Percentiles rank a stretch among this genome's conserved stretches.
Conservation (phyloP, 768 basidiomycete species). For the Thelephora aurantiotincta region DNA sequence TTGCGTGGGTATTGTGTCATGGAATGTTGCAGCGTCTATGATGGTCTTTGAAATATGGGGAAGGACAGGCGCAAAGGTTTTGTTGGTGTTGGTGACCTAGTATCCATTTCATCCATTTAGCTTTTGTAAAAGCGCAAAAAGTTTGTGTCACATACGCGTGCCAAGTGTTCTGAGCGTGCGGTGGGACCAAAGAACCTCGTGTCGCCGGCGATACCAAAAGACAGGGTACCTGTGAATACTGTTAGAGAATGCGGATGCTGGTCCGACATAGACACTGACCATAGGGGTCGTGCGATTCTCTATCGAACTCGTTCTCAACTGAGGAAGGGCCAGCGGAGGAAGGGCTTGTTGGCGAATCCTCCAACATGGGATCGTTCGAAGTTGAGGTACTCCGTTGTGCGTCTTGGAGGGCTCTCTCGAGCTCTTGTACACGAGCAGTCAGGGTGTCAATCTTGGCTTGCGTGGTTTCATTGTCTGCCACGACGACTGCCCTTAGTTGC, state of each 20-base stretch:
- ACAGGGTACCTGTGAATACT: background rate
- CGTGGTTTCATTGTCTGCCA: background rate
- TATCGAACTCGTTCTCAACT: no score
- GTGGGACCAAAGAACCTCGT: background rate
- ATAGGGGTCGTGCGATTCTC: background rate
- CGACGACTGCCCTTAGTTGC: background rate
- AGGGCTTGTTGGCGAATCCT: no score
- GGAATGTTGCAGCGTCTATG: slow-evolving; percentile 19
- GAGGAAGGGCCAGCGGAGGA: no score
- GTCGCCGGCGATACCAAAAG: background rate
- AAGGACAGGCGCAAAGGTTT: slow-evolving; percentile 6
- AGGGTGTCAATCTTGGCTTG: background rate
- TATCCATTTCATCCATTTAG: no score
- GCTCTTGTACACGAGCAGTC: background rate
- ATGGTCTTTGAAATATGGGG: slow-evolving; percentile 29
- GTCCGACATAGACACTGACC: background rate
- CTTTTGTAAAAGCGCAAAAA: no score
- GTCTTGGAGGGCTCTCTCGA: background rate
- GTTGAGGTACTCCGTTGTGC: no score
- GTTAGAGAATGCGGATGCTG: background rate
- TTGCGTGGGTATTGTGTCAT: slow-evolving; percentile 12
- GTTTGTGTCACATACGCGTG: background rate
- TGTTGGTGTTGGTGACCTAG: background rate
- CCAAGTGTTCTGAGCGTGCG: background rate
- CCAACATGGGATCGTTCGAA: no score